phyloP scores from a whole-genome alignment of 305 asterid species.

The Ajuga reptans region DNA sequence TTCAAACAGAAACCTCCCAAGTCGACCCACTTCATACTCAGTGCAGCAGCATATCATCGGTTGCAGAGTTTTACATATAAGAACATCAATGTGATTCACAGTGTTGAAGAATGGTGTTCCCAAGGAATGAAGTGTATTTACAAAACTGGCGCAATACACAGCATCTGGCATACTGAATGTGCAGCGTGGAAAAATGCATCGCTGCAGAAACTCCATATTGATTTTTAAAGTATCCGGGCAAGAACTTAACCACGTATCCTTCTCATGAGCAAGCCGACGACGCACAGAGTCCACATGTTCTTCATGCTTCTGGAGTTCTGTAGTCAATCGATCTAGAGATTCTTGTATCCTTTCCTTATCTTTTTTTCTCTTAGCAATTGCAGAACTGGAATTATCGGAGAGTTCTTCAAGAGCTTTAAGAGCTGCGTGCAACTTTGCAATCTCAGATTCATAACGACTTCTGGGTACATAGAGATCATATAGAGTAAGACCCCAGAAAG shows the following conservation, averaged over 20 bases:
- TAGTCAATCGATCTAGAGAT: constrained; percentile 77
- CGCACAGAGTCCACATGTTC: constrained; percentile 93
- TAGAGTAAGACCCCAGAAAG: constrained; percentile 98
- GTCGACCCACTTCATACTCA: constrained; percentile 98
- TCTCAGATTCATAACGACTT: constrained; percentile 85
- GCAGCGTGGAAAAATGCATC: constrained; percentile 98
- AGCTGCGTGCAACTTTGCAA: constrained; percentile 79
- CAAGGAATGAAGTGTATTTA: constrained; percentile 89
- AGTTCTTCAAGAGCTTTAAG: constrained; percentile 95
- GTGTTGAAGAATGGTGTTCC: constrained; percentile 99
- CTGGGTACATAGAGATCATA: constrained; percentile 96
- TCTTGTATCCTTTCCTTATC: constrained; percentile 99
- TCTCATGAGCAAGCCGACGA: constrained; percentile 78
- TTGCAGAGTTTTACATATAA: constrained; percentile 97
- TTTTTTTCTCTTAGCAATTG: constrained; percentile 92
- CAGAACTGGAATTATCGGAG: constrained; percentile 95
- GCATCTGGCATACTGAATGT: constrained; percentile 99
- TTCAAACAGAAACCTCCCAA: constrained; percentile 88
- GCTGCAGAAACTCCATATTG: constrained; percentile 98
- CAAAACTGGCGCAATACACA: constrained; percentile 90
- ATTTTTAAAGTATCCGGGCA: constrained; percentile 99
- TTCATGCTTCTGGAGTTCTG: constrained; percentile 90
- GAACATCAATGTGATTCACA: constrained; percentile 93
- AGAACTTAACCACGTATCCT: constrained; percentile 96
- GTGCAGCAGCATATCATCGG: constrained; percentile 99